Evolutionary conservation across 352 stramenopile species (phyloP).

Genomic region (Peronospora farinosa): DNA sequence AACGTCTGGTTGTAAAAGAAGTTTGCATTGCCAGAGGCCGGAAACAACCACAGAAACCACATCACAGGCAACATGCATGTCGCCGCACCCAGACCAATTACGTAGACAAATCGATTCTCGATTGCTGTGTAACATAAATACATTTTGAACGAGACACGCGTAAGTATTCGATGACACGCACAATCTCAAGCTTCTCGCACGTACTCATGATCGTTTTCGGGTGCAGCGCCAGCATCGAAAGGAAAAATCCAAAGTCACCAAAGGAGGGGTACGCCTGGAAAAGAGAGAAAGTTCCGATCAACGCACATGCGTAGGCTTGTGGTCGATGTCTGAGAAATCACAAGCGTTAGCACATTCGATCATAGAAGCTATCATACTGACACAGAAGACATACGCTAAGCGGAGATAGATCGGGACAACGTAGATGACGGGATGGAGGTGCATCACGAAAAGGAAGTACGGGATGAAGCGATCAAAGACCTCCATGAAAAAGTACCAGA

Average conservation of each 20-base stretch:
- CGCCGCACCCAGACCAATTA: slow-evolving; percentile 54
- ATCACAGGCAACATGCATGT: slow-evolving; percentile 78
- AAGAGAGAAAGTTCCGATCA: slow-evolving; percentile 69
- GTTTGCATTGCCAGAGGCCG: slow-evolving; percentile 81
- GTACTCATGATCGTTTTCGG: slow-evolving; percentile 76
- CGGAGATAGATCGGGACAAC: slow-evolving; percentile 71
- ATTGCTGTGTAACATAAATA: slow-evolving; percentile 39
- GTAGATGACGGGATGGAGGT: slow-evolving; percentile 78
- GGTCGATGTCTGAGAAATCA: slow-evolving; percentile 43
- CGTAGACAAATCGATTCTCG: slow-evolving; percentile 70
- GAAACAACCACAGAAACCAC: slow-evolving; percentile 85
- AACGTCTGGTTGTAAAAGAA: slow-evolving; percentile 88
- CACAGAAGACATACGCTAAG: slow-evolving; percentile 41
- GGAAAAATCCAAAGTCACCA: slow-evolving; percentile 76
- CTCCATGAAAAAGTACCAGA: slow-evolving; percentile 89
- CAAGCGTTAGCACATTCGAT: slow-evolving; percentile 3
- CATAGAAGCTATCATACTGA: neutral
- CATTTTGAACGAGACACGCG: slow-evolving; percentile 1
- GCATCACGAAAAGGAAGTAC: slow-evolving; percentile 80
- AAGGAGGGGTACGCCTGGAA: slow-evolving; percentile 79
- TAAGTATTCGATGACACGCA: slow-evolving; percentile 1
- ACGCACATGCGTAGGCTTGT: slow-evolving; percentile 54
- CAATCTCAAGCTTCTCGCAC: neutral
- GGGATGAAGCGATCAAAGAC: slow-evolving; percentile 82
- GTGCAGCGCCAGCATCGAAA: slow-evolving; percentile 58